These are phyloP conservation scores for Nematodospora valgi DNA, from an alignment of 805 yeast genomes.

Conservation along the genomic window DNA sequence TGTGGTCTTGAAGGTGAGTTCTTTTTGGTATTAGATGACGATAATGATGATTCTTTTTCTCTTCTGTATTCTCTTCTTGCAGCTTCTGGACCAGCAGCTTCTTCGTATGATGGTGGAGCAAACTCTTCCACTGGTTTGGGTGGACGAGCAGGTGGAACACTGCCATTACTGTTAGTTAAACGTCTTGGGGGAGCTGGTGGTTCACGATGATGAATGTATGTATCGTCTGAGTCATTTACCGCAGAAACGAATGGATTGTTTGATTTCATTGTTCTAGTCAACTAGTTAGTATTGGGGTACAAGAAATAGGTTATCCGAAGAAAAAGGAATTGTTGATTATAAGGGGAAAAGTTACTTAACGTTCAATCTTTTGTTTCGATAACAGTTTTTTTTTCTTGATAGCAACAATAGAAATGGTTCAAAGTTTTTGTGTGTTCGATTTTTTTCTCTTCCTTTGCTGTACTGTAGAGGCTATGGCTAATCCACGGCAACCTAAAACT, in stretches of 20 bases:
- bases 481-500: no score
- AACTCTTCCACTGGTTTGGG: conserved; percentile 28
- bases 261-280: conserved; percentile 33
- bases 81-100: conserved; percentile 53
- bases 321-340: no score
- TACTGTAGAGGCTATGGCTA: no score
- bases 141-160: conserved; percentile 24
- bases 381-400: no score
- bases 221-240: conserved; percentile 19
- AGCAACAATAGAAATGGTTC: no score
- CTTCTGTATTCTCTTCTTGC: conserved; percentile 47
- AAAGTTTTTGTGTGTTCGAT: no score
- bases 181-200: conserved; percentile 11
- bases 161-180: conserved; percentile 1
- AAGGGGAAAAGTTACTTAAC: no score
- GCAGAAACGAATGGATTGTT: conserved; percentile 57
- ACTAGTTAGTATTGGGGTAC: background rate
- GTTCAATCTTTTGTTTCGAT: no score
- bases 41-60: conserved; percentile 40
- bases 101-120: conserved; percentile 74
- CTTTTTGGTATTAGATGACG: conserved; percentile 10
- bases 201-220: conserved; percentile 3
- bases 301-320: background rate
- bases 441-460: no score
- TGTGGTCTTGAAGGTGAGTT: conserved; percentile 16